Evolutionary conservation across 768 basidiomycete genomes (phyloP), one percentile per base, ranked within the genome.

Genomic region (Rhodotorula paludigena): DNA sequence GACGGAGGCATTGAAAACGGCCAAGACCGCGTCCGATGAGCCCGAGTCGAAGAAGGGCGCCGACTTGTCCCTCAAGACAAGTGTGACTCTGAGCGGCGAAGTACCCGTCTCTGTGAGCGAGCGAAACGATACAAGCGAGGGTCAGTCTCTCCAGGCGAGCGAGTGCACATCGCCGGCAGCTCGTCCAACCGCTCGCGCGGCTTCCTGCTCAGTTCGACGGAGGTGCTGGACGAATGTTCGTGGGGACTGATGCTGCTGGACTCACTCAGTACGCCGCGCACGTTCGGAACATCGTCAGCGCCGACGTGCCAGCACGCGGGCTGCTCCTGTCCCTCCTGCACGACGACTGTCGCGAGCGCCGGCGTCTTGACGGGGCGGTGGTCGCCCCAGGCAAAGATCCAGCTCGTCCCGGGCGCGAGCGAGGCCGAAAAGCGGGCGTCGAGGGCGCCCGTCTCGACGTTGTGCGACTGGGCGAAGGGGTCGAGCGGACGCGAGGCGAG

Each of bases 41-140:
- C n/a, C n/a, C n/a, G n/a, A n/a, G n/a, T n/a, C n/a, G n/a, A n/a
- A n/a, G n/a, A n/a, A n/a, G n/a, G n/a, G n/a, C n/a, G n/a, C n/a
- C n/a, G n/a, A n/a, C n/a, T n/a, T n/a, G 47, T 21, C 49, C 3
- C 16, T 23, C 28, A 60, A 20, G 51, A 60, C n/a, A 35, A 65
- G 64, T 7, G 51, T 58, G 32, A 65, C 11, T 44, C 39, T 60
- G 42, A 59, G 35, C 1, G 57, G 42, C 6, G 56, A 28, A 15
- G 30, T 7, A 5, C 21, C 42, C 11, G 28, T 52, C 25, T 42
- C 55, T 57, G 55, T 28, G 32, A 6, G 20, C 9, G n/a, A 7
- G 30, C 36, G 38, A 23, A 28, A n/a, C n/a, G n/a, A n/a, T n/a
- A n/a, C n/a, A n/a, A n/a, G n/a, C 42, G 44, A 14, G 39, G 21